Percentiles rank a stretch among this genome's conserved stretches.
These are phyloP conservation scores for Phytophthora aleatoria DNA, from an alignment of 352 stramenopile species.

Conservation along the genomic window DNA sequence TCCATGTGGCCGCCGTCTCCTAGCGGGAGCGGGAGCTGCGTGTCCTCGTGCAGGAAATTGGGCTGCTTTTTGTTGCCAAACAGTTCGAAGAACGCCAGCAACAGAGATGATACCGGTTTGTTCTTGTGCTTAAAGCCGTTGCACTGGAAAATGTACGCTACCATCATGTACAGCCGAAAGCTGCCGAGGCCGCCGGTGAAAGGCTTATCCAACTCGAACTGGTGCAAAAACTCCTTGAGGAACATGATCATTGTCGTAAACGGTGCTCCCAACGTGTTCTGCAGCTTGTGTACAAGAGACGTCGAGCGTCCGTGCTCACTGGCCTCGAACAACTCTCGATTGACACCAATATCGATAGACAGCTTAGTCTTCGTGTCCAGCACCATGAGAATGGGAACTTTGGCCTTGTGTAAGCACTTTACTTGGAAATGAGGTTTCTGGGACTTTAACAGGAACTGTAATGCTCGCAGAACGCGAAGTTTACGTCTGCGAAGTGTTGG, in stretches of 20 bases:
- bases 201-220: slow-evolving; percentile 80
- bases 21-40: slow-evolving; percentile 52
- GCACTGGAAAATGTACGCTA: slow-evolving; percentile 63
- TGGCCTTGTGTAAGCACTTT: slow-evolving; percentile 73
- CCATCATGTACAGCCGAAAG: slow-evolving; percentile 85
- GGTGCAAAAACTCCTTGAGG: slow-evolving; percentile 80
- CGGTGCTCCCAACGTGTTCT: slow-evolving; percentile 41
- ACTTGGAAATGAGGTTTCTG: slow-evolving; percentile 61
- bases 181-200: slow-evolving; percentile 80
- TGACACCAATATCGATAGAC: slow-evolving; percentile 68
- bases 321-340: slow-evolving; percentile 55
- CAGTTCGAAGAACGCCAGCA: slow-evolving; percentile 66
- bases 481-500: slow-evolving; percentile 62
- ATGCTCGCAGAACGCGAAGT: slow-evolving; percentile 51
- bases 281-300: slow-evolving; percentile 52
- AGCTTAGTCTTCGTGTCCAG: slow-evolving; percentile 55
- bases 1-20: slow-evolving; percentile 45
- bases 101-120: slow-evolving; percentile 31
- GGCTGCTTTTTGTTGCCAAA: slow-evolving; percentile 66
- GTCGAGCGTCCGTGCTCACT: slow-evolving; percentile 75
- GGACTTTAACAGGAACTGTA: slow-evolving; percentile 57
- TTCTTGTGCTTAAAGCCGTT: slow-evolving; percentile 15
- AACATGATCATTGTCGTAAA: slow-evolving; percentile 69
- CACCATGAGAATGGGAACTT: slow-evolving; percentile 79
- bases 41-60: slow-evolving; percentile 56